A percentile compares a stretch with the other conserved stretches of the same genome.
These are phyloP conservation scores for Pythium biforme DNA, from an alignment of 352 stramenopile species.

Conservation along the genomic window DNA sequence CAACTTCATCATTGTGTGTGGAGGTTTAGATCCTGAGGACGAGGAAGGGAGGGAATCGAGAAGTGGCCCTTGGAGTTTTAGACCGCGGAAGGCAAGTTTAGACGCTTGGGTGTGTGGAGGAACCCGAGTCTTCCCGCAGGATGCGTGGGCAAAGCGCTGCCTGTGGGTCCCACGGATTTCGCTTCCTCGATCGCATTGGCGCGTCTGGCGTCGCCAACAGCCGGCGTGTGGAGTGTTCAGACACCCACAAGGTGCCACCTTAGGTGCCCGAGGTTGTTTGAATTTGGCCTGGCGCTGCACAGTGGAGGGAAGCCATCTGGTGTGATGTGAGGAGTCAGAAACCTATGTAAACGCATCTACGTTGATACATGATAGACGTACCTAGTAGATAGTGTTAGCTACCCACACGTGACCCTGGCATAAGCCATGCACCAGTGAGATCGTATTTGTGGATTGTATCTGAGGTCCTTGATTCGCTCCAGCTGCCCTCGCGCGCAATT, in stretches of 20 bases:
- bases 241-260: not conserved
- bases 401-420: no score
- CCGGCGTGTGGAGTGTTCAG: not conserved
- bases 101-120: not conserved
- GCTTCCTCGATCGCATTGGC: not conserved
- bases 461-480: slow-evolving; percentile 1
- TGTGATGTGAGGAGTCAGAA: not conserved
- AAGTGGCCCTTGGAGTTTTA: not conserved
- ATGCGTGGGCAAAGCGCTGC: not conserved
- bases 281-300: not conserved
- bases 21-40: no score
- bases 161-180: not conserved
- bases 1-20: slow-evolving; percentile 1
- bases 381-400: no score
- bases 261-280: not conserved
- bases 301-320: not conserved
- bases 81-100: no score
- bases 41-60: not conserved
- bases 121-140: slow-evolving; percentile 1
- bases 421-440: no score
- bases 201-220: not conserved
- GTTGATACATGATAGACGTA: no score
- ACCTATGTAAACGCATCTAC: not conserved
- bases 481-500: not conserved
- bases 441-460: not conserved